Evolutionary conservation across 2,329 filamentous ascomycete species (phyloP).

Genomic region (Cadophora luteo-olivacea): DNA sequence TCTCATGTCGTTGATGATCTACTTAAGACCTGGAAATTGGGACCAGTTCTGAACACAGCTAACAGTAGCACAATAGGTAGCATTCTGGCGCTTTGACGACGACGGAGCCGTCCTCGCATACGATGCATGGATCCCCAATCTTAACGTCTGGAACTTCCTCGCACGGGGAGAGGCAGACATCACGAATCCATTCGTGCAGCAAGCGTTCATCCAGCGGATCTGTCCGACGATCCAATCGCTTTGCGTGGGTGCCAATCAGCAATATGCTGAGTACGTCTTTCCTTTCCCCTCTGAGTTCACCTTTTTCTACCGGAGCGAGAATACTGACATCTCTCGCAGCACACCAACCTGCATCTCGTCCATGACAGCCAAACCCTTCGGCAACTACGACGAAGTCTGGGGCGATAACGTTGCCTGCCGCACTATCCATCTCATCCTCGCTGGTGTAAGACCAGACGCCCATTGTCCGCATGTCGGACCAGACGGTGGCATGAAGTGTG

Average conservation of each 20-base stretch:
- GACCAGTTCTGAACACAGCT: not conserved
- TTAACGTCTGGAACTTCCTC: constrained; percentile 47
- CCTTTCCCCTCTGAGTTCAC: not conserved
- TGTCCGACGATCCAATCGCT: constrained; percentile 46
- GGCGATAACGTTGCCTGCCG: constrained; percentile 53
- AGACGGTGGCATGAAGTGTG: constrained; percentile 29
- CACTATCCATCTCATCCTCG: constrained; percentile 49
- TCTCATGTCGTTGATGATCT: no score
- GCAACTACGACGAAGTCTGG: constrained; percentile 51
- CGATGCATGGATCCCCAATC: constrained; percentile 52
- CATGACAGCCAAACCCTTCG: constrained; percentile 47
- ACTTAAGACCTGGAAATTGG: not conserved
- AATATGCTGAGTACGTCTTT: constrained; percentile 42
- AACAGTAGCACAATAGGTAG: constrained; percentile 35
- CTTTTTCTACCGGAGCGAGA: not conserved
- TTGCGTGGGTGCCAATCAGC: constrained; percentile 48
- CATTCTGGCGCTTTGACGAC: constrained; percentile 55
- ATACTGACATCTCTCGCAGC: constrained; percentile 24
- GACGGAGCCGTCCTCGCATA: constrained; percentile 51
- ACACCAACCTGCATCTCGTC: constrained; percentile 45
- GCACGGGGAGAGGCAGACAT: constrained; percentile 40
- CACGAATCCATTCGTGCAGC: constrained; percentile 41
- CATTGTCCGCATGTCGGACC: constrained; percentile 32
- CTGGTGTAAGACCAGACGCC: constrained; percentile 18
- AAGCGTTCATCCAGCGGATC: constrained; percentile 43